phyloP scores from a whole-genome alignment of 495 filamentous ascomycete species.

The Letharia lupina region DNA sequence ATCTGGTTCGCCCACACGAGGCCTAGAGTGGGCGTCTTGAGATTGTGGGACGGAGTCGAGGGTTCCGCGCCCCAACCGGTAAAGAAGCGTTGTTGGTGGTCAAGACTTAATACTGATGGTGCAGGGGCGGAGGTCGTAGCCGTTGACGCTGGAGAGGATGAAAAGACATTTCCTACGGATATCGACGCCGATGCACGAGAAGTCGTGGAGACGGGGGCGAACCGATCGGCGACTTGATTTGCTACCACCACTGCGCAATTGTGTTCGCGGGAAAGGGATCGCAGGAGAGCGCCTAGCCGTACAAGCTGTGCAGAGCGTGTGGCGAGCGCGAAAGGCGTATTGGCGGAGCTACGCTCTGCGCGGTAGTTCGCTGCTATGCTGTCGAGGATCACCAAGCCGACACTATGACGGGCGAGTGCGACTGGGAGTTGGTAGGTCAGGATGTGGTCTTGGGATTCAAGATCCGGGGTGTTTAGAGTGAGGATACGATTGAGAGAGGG shows the following conservation, averaged over 20 bases:
- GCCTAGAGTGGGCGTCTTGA: conserved; percentile 81
- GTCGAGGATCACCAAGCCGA: conserved; percentile 80
- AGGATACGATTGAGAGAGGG: conserved; percentile 59
- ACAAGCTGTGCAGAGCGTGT: conserved; percentile 59
- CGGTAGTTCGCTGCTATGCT: conserved; percentile 91
- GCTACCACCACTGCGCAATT: conserved; percentile 79
- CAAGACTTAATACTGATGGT: conserved; percentile 45
- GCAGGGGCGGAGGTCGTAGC: conserved; percentile 17
- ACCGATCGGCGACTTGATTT: conserved; percentile 93
- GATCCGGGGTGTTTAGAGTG: conserved; percentile 76
- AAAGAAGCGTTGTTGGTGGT: conserved; percentile 89
- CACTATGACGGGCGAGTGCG: conserved; percentile 60
- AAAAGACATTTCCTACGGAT: conserved; percentile 15
- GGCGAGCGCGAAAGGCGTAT: conserved; percentile 31
- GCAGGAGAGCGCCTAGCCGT: conserved; percentile 64
- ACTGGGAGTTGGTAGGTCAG: conserved; percentile 84
- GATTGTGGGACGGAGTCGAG: conserved; percentile 26
- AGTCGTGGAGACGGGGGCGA: conserved; percentile 34
- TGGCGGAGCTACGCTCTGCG: conserved; percentile 57
- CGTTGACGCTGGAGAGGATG: conserved; percentile 21
- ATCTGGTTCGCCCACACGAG: conserved; percentile 88
- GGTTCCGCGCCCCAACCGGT: conserved; percentile 79
- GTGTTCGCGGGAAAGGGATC: conserved; percentile 61
- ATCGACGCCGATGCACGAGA: conserved; percentile 4
- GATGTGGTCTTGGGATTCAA: conserved; percentile 94